These are phyloP conservation scores for Coriaria nepalensis DNA, from an alignment of 306 rosid species.

Conservation along the genomic window DNA sequence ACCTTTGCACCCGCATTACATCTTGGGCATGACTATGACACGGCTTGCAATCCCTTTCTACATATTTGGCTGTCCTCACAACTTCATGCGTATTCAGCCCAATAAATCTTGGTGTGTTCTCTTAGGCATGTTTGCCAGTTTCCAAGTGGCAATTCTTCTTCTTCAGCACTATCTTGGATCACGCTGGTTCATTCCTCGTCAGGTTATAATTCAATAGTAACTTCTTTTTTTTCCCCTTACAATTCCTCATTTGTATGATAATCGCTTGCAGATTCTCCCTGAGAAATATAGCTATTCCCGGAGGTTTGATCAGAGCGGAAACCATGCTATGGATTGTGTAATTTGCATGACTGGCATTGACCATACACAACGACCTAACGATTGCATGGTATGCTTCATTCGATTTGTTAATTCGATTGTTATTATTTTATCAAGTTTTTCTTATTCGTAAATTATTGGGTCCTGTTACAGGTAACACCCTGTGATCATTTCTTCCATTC, in stretches of 20 bases:
- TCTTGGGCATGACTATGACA: slow-evolving; percentile 72
- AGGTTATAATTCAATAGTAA: slow-evolving; percentile 33
- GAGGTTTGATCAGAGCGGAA: slow-evolving; percentile 49
- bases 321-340: slow-evolving; percentile 70
- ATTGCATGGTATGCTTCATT: slow-evolving; percentile 74
- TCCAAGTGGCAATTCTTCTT: slow-evolving; percentile 73
- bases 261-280: slow-evolving; percentile 66
- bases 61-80: slow-evolving; percentile 81
- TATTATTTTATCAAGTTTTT: too few relatives aligned
- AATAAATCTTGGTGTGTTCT: slow-evolving; percentile 68
- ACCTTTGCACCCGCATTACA: slow-evolving; percentile 89
- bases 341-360: slow-evolving; percentile 92
- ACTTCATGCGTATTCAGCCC: slow-evolving; percentile 84
- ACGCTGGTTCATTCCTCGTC: slow-evolving; percentile 97
- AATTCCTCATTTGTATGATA: slow-evolving; percentile 13
- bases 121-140: slow-evolving; percentile 48
- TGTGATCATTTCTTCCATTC: slow-evolving; percentile 98
- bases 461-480: slow-evolving; percentile 65
- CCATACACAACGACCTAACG: slow-evolving; percentile 46
- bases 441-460: too few relatives aligned
- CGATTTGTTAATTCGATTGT: too few relatives aligned
- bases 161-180: slow-evolving; percentile 94
- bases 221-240: neutral
- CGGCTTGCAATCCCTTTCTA: slow-evolving; percentile 84
- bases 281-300: slow-evolving; percentile 85